Percentiles rank a stretch among this genome's conserved stretches.
Conservation (phyloP, 768 basidiomycete genomes). For the Lanmaoa rubissima region DNA sequence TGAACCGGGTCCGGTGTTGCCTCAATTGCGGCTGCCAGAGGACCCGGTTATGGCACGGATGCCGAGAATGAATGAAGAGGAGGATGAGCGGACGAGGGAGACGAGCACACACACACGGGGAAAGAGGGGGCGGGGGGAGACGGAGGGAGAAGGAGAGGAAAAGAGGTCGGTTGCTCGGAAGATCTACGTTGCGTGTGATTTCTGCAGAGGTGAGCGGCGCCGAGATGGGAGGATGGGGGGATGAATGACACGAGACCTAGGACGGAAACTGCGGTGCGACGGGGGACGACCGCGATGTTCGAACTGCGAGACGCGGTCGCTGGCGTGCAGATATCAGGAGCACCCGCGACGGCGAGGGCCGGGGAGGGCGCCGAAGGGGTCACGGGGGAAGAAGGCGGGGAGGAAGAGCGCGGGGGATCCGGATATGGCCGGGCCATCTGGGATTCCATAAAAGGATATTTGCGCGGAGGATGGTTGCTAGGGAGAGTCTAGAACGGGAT, state of each 20-base stretch:
- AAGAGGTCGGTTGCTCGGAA: conserved; percentile 25
- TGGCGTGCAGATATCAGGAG: conserved; percentile 53
- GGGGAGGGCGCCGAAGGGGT: conserved; percentile 69
- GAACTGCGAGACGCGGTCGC: conserved; percentile 56
- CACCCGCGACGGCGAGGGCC: conserved; percentile 63
- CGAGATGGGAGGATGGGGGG: neutral
- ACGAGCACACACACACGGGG: conserved; percentile 9
- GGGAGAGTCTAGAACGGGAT: conserved; percentile 12
- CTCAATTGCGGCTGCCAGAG: conserved; percentile 31
- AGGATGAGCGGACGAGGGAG: conserved; percentile 13
- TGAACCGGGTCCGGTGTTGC: conserved; percentile 24
- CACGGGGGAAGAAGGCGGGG: conserved; percentile 43
- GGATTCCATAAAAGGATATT: conserved; percentile 22
- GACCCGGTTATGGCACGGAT: conserved; percentile 2
- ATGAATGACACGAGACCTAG: conserved; percentile 34
- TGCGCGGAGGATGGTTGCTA: conserved; percentile 14
- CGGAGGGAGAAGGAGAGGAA: conserved; percentile 17
- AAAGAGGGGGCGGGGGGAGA: conserved; percentile 19
- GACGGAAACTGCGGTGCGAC: conserved; percentile 74
- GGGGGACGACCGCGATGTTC: conserved; percentile 61
- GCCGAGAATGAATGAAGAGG: conserved; percentile 10
- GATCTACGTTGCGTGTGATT: conserved; percentile 64
- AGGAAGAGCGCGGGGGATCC: conserved; percentile 23
- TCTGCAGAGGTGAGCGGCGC: conserved; percentile 62
- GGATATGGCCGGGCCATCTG: conserved; percentile 30